Percentiles rank a stretch among this genome's conserved stretches.
phyloP scores from a whole-genome alignment of 2,329 filamentous ascomycete genomes.

The Cladorrhinum sp. region DNA sequence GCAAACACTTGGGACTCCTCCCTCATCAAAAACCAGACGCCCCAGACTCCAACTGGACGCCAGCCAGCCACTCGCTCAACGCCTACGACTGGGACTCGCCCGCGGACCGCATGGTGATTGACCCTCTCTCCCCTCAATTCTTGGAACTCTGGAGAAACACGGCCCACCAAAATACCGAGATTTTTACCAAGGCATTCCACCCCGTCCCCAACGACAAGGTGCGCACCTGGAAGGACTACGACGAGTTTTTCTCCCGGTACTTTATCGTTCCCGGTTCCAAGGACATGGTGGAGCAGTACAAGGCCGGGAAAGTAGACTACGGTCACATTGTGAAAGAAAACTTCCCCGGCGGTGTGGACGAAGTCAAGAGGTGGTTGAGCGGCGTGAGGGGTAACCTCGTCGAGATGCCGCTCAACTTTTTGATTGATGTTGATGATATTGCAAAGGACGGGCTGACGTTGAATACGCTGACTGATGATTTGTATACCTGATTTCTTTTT shows the following conservation, averaged over 20 bases:
- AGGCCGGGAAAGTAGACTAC: slow-evolving; percentile 65
- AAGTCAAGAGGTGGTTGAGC: slow-evolving; percentile 68
- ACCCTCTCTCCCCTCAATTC: slow-evolving; percentile 70
- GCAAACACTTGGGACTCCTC: slow-evolving; percentile 85
- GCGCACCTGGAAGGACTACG: slow-evolving; percentile 69
- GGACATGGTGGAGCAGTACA: slow-evolving; percentile 46
- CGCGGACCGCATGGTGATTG: slow-evolving; percentile 65
- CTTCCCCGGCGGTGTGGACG: slow-evolving; percentile 68
- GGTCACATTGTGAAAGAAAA: slow-evolving; percentile 84
- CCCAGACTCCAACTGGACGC: slow-evolving; percentile 72
- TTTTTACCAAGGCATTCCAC: slow-evolving; percentile 81
- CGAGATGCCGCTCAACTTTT: slow-evolving; percentile 88
- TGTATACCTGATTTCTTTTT: too few species aligned
- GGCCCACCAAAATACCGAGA: slow-evolving; percentile 74
- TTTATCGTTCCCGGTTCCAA: slow-evolving; percentile 57
- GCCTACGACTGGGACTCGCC: slow-evolving; percentile 68
- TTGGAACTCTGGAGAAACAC: slow-evolving; percentile 68
- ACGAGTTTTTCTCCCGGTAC: slow-evolving; percentile 64
- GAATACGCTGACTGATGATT: slow-evolving; percentile 67
- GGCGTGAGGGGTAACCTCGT: slow-evolving; percentile 69
- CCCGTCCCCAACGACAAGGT: slow-evolving; percentile 68
- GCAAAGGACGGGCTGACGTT: slow-evolving; percentile 75
- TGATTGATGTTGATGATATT: slow-evolving; percentile 78
- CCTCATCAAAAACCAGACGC: slow-evolving; percentile 67
- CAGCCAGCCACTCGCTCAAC: slow-evolving; percentile 67